Percentiles rank a stretch among this genome's conserved stretches.
Evolutionary conservation across 176 grass and related monocot genomes (phyloP).

Genomic region (Dactylis glomerata): DNA sequence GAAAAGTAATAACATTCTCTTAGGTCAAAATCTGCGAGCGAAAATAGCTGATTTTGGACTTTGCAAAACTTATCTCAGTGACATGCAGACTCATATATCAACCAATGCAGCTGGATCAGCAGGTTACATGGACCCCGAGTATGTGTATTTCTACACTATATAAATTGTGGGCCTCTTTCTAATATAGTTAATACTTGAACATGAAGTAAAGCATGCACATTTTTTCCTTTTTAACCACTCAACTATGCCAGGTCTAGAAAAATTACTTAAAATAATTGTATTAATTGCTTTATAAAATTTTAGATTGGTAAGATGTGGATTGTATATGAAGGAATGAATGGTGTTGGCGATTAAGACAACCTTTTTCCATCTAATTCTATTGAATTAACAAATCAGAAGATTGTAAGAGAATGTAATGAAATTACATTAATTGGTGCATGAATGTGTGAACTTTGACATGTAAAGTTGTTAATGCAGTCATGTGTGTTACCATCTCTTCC

Average conservation of each 20-base stretch:
- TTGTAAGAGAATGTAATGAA: neutral
- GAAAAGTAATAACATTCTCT: conserved; percentile 45
- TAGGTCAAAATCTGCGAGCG: conserved; percentile 27
- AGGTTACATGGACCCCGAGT: conserved; percentile 54
- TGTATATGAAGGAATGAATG: no score
- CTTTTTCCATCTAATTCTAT: neutral
- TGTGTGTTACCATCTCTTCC: no score
- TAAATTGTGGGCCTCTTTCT: neutral
- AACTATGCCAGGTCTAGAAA: neutral
- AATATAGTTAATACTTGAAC: neutral
- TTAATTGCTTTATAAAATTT: no score
- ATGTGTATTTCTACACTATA: neutral
- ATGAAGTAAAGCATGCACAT: neutral
- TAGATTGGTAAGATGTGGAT: no score
- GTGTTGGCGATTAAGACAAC: no score
- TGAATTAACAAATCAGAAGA: neutral
- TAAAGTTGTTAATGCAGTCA: neutral
- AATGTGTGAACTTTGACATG: neutral
- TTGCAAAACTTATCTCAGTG: neutral
- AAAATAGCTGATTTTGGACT: conserved; percentile 50
- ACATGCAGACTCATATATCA: neutral
- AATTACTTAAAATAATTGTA: no score
- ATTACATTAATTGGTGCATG: neutral
- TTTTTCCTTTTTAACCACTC: neutral
- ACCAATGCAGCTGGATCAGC: conserved; percentile 9